Percentiles rank a stretch among this genome's conserved stretches.
These are phyloP conservation scores for Tetradesmus obliquus DNA, from an alignment of 139 green algal species.

Conservation along the genomic window DNA sequence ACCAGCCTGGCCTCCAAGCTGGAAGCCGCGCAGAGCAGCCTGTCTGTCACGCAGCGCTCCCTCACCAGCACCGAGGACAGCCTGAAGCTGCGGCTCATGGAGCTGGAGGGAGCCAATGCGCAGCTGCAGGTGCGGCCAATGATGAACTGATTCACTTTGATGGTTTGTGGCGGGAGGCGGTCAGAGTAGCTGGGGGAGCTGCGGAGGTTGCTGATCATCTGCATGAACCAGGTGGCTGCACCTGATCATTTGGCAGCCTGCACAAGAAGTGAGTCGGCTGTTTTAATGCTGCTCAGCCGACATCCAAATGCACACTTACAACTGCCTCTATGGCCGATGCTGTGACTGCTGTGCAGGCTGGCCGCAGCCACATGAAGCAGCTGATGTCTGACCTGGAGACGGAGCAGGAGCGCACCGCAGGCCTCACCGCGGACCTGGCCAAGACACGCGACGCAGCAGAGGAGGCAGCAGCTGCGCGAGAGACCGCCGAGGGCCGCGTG, in stretches of 20 bases:
- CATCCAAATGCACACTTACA: background rate
- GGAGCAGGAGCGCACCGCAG: constrained; percentile 23
- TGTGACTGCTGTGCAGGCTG: constrained; percentile 4
- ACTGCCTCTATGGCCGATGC: background rate
- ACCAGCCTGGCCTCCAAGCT: background rate
- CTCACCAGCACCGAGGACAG: background rate
- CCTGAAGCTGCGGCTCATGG: constrained; percentile 14
- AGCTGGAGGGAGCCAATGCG: constrained; percentile 46
- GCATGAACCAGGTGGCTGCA: background rate
- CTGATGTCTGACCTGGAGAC: constrained; percentile 41
- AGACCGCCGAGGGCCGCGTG: constrained; percentile 29
- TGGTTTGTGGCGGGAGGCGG: too few relatives aligned
- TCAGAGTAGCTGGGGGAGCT: too few relatives aligned
- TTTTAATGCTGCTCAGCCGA: background rate
- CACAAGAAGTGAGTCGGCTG: background rate
- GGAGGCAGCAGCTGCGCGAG: background rate
- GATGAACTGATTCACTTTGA: background rate
- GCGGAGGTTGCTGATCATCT: too few relatives aligned
- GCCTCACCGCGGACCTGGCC: background rate
- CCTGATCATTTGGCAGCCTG: background rate
- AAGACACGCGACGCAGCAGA: background rate
- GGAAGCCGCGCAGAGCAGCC: background rate
- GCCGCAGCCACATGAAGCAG: constrained; percentile 43
- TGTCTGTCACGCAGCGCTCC: background rate
- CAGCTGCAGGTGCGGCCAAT: constrained; percentile 29